phyloP scores from a whole-genome alignment of 306 rosid species.

The Casuarina glauca region DNA sequence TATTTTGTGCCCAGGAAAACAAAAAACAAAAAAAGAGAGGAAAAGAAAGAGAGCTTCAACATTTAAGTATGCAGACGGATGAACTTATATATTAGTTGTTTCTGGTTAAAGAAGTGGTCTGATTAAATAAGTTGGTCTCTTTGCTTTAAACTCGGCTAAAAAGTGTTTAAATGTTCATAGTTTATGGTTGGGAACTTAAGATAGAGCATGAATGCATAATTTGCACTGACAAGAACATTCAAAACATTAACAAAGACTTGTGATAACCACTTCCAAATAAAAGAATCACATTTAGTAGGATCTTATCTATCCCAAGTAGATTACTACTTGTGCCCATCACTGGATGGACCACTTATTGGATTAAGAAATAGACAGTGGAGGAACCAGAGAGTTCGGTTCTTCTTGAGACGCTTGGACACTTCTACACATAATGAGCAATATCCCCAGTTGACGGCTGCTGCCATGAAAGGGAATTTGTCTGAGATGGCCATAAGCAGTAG shows the following conservation, averaged over 20 bases:
- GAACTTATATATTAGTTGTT: too few species aligned
- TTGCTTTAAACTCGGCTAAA: background rate
- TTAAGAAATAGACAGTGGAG: background rate
- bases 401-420: background rate
- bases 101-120: background rate
- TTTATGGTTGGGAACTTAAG: background rate
- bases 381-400: background rate
- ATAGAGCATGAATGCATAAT: background rate
- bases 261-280: constrained; percentile 27
- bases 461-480: too few species aligned
- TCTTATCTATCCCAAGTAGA: constrained; percentile 9
- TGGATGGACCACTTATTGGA: constrained; percentile 17
- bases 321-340: background rate
- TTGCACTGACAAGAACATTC: background rate
- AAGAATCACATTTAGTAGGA: constrained; percentile 1
- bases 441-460: background rate
- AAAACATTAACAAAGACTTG: background rate
- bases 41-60: too few species aligned
- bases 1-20: too few species aligned
- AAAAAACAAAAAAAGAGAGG: too few species aligned
- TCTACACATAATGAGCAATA: background rate
- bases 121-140: background rate
- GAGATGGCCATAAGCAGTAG: too few species aligned
- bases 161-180: background rate
- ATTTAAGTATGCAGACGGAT: too few species aligned